Conservation (phyloP, 192 early-diverging fungal species). For the Jimgerdemannia flammicorona region DNA sequence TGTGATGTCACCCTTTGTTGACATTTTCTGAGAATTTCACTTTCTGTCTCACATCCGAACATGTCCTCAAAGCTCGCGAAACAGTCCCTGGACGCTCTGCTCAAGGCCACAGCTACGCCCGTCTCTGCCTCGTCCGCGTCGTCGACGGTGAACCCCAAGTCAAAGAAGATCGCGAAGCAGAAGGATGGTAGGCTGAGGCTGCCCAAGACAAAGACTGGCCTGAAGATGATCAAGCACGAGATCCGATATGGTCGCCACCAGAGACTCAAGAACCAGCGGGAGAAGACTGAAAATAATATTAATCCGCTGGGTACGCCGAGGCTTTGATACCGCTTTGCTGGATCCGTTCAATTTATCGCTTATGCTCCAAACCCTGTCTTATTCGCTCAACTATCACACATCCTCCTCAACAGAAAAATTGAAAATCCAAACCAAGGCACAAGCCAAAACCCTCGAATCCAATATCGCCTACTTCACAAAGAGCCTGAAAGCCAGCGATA, state of each 20-base stretch:
- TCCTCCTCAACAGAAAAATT: neutral
- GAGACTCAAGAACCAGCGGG: slow-evolving; percentile 15
- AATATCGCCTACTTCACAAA: neutral
- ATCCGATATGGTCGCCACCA: slow-evolving; percentile 37
- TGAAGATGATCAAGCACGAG: slow-evolving; percentile 43
- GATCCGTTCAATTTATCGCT: neutral
- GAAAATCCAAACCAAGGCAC: neutral
- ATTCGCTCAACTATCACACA: neutral
- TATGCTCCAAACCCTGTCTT: neutral
- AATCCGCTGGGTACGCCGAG: slow-evolving; percentile 35
- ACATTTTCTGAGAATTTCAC: neutral
- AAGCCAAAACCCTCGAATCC: neutral
- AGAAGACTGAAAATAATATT: slow-evolving; percentile 30
- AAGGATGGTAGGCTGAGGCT: slow-evolving; percentile 1
- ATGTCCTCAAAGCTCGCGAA: neutral
- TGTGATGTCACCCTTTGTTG: neutral
- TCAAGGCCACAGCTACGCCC: neutral
- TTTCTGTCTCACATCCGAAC: neutral
- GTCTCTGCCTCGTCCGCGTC: no score
- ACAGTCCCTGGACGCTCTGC: neutral
- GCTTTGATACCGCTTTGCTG: neutral
- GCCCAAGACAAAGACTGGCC: slow-evolving; percentile 37
- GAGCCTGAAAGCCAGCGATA: neutral
- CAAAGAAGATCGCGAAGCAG: neutral
- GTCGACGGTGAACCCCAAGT: neutral